Conservation (phyloP, 805 yeast species). For the Cephaloascus fragrans region DNA sequence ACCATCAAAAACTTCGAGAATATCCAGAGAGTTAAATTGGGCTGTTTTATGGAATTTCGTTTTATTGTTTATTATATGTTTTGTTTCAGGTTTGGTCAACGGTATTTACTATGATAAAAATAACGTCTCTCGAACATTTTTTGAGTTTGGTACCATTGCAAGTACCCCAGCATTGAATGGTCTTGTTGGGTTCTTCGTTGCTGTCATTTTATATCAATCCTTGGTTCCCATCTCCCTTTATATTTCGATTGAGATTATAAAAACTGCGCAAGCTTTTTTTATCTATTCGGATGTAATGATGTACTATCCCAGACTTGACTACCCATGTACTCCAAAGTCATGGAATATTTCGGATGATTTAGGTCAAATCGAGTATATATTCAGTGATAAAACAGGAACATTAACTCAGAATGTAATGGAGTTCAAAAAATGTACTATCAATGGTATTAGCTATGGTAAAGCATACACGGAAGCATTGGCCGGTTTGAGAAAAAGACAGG, state of each 20-base stretch:
- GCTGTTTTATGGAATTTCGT: conserved; percentile 57
- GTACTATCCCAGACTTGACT: conserved; percentile 62
- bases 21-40: conserved; percentile 55
- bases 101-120: conserved; percentile 47
- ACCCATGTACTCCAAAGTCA: conserved; percentile 71
- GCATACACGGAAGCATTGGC: conserved; percentile 75
- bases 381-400: conserved; percentile 81
- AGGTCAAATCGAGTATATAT: conserved; percentile 75
- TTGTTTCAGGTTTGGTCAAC: conserved; percentile 59
- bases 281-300: conserved; percentile 60
- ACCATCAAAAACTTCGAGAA: conserved; percentile 61
- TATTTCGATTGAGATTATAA: conserved; percentile 70
- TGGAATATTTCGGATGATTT: conserved; percentile 81
- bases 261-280: conserved; percentile 67
- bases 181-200: conserved; percentile 58
- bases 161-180: conserved; percentile 57
- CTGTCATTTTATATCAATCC: conserved; percentile 64
- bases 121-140: conserved; percentile 38
- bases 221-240: conserved; percentile 75
- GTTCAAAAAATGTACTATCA: conserved; percentile 65
- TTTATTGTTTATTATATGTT: conserved; percentile 53
- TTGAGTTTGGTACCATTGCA: conserved; percentile 55
- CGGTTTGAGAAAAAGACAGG: conserved; percentile 59
- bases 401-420: conserved; percentile 80
- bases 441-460: conserved; percentile 57